Conservation (phyloP, 306 rosid genomes). For the Delonix regia region DNA sequence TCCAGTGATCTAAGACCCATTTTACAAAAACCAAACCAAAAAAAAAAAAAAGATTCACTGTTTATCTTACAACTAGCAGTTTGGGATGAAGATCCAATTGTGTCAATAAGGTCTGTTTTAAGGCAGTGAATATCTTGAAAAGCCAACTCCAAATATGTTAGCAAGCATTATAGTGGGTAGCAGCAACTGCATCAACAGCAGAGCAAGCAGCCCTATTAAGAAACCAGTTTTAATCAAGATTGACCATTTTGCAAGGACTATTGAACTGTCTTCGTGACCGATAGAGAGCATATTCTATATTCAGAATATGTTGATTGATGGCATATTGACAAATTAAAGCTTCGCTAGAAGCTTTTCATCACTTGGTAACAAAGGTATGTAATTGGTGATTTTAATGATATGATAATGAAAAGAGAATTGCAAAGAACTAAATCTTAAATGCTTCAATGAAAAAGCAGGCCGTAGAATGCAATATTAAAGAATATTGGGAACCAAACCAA, state of each 20-base stretch:
- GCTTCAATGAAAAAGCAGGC: constrained; percentile 5
- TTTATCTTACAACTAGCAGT: constrained; percentile 12
- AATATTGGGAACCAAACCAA: neutral
- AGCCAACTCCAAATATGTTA: constrained; percentile 22
- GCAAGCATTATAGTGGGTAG: neutral
- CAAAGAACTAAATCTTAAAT: neutral
- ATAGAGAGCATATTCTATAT: neutral
- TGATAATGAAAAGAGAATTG: neutral
- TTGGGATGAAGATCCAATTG: neutral
- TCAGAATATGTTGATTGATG: constrained; percentile 4
- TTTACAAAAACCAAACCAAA: neutral
- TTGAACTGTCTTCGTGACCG: neutral
- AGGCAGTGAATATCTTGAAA: neutral
- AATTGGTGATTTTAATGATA: neutral
- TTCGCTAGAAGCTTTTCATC: neutral
- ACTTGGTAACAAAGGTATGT: neutral
- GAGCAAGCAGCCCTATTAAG: constrained; percentile 7
- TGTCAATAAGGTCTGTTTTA: neutral
- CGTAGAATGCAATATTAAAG: neutral
- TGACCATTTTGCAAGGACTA: constrained; percentile 3
- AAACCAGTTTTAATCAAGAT: constrained; percentile 3
- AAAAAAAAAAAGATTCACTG: no score
- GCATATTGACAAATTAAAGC: neutral
- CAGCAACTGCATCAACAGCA: constrained; percentile 14
- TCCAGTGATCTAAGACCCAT: neutral